Percentiles rank a stretch among this genome's conserved stretches.
phyloP scores from a whole-genome alignment of 441 rosid species.

The Croton laevigatus region DNA sequence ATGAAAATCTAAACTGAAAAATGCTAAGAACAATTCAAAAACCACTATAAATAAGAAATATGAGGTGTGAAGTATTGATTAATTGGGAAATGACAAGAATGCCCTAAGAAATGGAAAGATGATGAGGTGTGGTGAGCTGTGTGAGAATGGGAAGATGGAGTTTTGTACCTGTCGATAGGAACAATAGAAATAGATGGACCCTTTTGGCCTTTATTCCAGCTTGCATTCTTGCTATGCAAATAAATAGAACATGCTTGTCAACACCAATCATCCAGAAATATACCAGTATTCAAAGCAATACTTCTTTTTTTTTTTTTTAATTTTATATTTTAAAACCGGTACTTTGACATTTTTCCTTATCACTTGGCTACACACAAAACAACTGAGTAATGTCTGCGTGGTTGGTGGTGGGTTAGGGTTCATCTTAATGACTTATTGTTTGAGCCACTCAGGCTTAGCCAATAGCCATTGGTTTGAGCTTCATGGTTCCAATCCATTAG shows the following conservation, averaged over 20 bases:
- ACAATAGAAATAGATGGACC: slow-evolving; percentile 24
- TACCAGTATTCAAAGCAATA: too few species aligned
- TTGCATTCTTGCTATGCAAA: slow-evolving; percentile 21
- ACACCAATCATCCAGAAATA: slow-evolving; percentile 1
- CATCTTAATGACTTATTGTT: not conserved
- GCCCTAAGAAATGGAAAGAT: not conserved
- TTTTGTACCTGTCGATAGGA: slow-evolving; percentile 22
- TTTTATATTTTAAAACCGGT: not conserved
- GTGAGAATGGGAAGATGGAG: not conserved
- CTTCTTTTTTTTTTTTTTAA: too few species aligned
- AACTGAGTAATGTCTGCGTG: not conserved
- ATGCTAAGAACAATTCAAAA: too few species aligned
- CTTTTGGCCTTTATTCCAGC: slow-evolving; percentile 19
- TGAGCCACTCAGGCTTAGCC: not conserved
- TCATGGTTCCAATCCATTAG: too few species aligned
- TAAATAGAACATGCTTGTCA: slow-evolving; percentile 29
- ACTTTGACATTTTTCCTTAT: not conserved
- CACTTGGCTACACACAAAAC: too few species aligned
- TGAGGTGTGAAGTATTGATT: not conserved
- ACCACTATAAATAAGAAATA: too few species aligned
- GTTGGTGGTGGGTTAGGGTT: not conserved
- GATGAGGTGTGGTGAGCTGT: slow-evolving; percentile 25
- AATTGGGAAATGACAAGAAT: not conserved
- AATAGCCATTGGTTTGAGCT: too few species aligned
- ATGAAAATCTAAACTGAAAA: too few species aligned